Percentiles rank a stretch among this genome's conserved stretches.
Conservation (phyloP, 2,329 filamentous ascomycete genomes). For the Helotiales sp. region DNA sequence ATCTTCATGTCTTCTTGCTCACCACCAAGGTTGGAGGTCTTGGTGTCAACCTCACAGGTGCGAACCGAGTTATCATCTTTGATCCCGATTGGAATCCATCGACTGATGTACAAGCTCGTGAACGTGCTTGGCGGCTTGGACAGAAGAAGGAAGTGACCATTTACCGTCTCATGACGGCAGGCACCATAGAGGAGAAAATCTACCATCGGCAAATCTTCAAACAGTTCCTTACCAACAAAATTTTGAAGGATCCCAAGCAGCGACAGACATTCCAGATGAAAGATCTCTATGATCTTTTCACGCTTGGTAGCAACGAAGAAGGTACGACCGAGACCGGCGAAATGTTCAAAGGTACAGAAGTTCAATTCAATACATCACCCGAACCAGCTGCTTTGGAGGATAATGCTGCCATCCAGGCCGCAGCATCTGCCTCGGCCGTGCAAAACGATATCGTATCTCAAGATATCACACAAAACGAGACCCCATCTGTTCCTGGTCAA, state of each 20-base stretch:
- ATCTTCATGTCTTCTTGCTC: constrained; percentile 84
- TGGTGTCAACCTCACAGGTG: constrained; percentile 91
- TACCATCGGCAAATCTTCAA: constrained; percentile 99
- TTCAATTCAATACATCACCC: constrained; percentile 55
- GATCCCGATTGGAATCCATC: constrained; percentile 99
- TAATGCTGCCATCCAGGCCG: constrained; percentile 10
- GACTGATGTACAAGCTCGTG: constrained; percentile 90
- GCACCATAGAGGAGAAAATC: constrained; percentile 98
- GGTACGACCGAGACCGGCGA: constrained; percentile 79
- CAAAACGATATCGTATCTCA: constrained; percentile 20
- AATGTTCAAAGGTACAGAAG: constrained; percentile 85
- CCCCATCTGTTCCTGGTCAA: constrained; percentile 2
- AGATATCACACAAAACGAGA: constrained; percentile 1
- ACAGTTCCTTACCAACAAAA: constrained; percentile 95
- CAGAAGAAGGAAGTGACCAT: constrained; percentile 96
- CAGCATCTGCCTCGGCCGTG: constrained; percentile 13
- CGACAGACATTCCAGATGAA: constrained; percentile 86
- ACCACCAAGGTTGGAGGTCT: constrained; percentile 95
- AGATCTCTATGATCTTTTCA: constrained; percentile 91
- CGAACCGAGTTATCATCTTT: constrained; percentile 95
- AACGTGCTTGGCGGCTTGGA: constrained; percentile 92
- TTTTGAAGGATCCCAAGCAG: constrained; percentile 91
- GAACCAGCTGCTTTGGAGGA: constrained; percentile 28
- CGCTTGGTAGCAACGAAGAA: constrained; percentile 65
- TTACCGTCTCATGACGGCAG: constrained; percentile 95